These are phyloP conservation scores for Zizania latifolia DNA, from an alignment of 176 grass and related monocot genomes.

Conservation along the genomic window DNA sequence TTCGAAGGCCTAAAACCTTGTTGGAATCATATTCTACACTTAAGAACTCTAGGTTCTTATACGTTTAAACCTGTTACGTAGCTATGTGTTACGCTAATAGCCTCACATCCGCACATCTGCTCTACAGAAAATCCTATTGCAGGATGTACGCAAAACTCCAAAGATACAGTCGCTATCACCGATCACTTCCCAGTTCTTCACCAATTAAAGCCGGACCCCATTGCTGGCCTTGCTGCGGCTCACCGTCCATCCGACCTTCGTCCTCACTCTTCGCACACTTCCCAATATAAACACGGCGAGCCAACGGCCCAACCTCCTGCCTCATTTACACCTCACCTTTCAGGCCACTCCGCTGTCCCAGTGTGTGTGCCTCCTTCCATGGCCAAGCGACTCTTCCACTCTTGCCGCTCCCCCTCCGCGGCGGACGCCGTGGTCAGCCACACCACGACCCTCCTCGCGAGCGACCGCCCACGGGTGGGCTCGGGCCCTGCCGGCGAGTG, in stretches of 20 bases:
- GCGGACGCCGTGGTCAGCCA: constrained; percentile 28
- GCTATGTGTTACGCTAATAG: background rate
- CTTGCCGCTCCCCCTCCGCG: constrained; percentile 43
- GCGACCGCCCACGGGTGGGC: background rate
- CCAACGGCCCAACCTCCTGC: background rate
- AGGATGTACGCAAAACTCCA: background rate
- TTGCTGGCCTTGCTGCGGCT: background rate
- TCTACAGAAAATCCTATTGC: background rate
- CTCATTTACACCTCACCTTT: constrained; percentile 3
- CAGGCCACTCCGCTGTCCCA: background rate
- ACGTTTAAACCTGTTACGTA: too few relatives aligned
- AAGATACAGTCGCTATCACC: background rate
- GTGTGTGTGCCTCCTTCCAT: constrained; percentile 16
- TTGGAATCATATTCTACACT: too few relatives aligned
- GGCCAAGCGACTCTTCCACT: constrained; percentile 73
- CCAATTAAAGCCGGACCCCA: background rate
- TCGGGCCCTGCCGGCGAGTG: background rate
- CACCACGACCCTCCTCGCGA: constrained; percentile 1
- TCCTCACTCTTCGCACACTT: background rate
- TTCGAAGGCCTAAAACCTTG: too few relatives aligned
- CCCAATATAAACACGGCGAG: constrained; percentile 18
- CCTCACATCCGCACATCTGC: background rate
- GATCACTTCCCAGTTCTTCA: background rate
- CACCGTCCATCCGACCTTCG: background rate
- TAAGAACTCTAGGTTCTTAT: too few relatives aligned